Evolutionary conservation across 805 yeast genomes (phyloP).

Genomic region (Candida bentonensis): DNA sequence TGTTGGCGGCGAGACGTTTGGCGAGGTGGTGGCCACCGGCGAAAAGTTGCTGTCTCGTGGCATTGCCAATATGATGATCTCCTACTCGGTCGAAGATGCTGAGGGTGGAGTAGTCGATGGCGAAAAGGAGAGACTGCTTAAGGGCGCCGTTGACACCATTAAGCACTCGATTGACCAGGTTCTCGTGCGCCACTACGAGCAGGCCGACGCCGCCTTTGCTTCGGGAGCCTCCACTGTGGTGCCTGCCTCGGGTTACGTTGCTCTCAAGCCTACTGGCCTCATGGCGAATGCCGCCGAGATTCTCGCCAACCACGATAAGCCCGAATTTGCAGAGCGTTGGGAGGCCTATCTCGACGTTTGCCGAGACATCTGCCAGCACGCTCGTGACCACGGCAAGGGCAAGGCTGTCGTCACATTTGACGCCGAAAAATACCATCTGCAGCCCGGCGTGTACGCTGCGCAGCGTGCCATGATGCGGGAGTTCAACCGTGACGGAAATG

Average conservation of each 20-base stretch:
- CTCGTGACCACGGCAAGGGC: constrained; percentile 25
- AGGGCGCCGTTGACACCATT: constrained; percentile 20
- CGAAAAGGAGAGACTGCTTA: constrained; percentile 27
- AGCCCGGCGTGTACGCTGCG: constrained; percentile 79
- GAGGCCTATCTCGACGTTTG: constrained; percentile 52
- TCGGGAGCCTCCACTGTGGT: constrained; percentile 35
- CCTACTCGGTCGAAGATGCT: constrained; percentile 85
- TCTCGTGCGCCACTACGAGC: constrained; percentile 41
- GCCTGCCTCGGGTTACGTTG: constrained; percentile 84
- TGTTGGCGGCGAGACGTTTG: constrained; percentile 76
- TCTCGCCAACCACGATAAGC: constrained; percentile 43
- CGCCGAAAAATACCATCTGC: constrained; percentile 83
- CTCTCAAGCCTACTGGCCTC: constrained; percentile 86
- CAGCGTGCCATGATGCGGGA: constrained; percentile 68
- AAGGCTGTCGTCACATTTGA: constrained; percentile 59
- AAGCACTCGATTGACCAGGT: constrained; percentile 52
- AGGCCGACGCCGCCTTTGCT: constrained; percentile 14
- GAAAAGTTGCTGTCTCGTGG: constrained; percentile 53
- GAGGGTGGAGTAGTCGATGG: constrained; percentile 39
- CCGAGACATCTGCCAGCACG: constrained; percentile 42
- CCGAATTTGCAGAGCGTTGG: constrained; percentile 38
- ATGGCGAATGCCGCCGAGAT: constrained; percentile 64
- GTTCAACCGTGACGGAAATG: constrained; percentile 49
- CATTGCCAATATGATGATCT: constrained; percentile 88
- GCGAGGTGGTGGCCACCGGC: constrained; percentile 62